These are phyloP conservation scores for Mycosphaerella arachidis DNA, from an alignment of 2,329 filamentous ascomycete species.

Conservation along the genomic window DNA sequence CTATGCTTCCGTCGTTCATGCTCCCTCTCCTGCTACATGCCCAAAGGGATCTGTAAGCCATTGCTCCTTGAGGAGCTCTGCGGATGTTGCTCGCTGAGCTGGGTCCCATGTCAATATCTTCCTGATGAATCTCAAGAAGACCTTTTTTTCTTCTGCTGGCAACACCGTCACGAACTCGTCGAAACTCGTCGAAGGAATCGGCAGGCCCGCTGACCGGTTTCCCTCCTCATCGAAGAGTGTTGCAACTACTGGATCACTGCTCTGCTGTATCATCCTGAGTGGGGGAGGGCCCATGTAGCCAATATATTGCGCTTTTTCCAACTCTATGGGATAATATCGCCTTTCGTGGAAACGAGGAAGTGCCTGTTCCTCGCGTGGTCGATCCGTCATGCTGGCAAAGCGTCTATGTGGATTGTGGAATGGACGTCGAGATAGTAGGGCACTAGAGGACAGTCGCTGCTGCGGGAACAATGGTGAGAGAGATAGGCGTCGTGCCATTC, in stretches of 20 bases:
- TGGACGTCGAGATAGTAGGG: too few species aligned
- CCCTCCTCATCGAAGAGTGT: constrained; percentile 11
- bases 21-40: too few species aligned
- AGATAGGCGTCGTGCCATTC: too few species aligned
- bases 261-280: constrained; percentile 3
- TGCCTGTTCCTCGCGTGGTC: too few species aligned
- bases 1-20: too few species aligned
- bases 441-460: too few species aligned
- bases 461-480: too few species aligned
- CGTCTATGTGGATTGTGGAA: too few species aligned
- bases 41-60: constrained; percentile 9
- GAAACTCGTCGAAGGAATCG: constrained; percentile 17
- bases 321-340: too few species aligned
- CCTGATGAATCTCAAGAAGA: constrained; percentile 26
- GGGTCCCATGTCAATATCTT: constrained; percentile 28
- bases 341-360: too few species aligned
- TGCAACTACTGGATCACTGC: not conserved
- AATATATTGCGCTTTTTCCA: constrained; percentile 31
- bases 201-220: constrained; percentile 22
- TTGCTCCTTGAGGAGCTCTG: constrained; percentile 21
- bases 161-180: constrained; percentile 21
- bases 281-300: constrained; percentile 5
- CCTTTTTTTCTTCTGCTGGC: constrained; percentile 22
- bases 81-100: constrained; percentile 15
- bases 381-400: too few species aligned